A percentile compares a stretch with the other conserved stretches of the same genome.
phyloP scores from a whole-genome alignment of 257 asterid species.

The Jaltomata sinuosa region DNA sequence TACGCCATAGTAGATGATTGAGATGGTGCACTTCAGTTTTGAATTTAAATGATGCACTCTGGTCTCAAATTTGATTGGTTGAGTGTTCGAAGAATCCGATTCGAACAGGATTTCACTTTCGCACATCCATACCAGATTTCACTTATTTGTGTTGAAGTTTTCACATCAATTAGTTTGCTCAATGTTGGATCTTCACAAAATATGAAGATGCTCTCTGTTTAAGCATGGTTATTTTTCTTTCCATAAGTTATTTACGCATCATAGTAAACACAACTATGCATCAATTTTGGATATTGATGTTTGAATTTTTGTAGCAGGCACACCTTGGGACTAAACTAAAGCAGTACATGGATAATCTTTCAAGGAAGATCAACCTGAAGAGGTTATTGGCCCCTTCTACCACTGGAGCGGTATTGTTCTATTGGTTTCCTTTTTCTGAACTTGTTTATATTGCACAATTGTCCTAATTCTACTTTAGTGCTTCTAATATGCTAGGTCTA shows the following conservation, averaged over 20 bases:
- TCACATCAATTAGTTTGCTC: neutral
- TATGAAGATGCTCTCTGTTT: neutral
- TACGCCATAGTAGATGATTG: neutral
- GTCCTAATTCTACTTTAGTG: neutral
- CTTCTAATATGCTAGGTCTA: neutral
- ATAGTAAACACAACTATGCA: neutral
- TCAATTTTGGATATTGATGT: neutral
- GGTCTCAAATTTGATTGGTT: neutral
- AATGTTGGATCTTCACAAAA: neutral
- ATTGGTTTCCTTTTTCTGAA: neutral
- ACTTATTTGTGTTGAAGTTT: neutral
- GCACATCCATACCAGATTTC: neutral
- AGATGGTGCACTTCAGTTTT: neutral
- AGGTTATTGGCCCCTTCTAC: conserved; percentile 79
- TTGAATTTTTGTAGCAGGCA: conserved; percentile 34
- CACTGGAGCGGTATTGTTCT: conserved; percentile 54
- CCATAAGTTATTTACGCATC: neutral
- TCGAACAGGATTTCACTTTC: neutral
- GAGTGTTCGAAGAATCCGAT: neutral
- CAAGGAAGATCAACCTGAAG: conserved; percentile 55
- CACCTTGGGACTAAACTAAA: conserved; percentile 24
- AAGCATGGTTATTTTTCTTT: neutral
- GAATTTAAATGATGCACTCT: neutral
- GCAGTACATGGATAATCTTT: conserved; percentile 22
- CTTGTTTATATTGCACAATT: neutral